phyloP scores from a whole-genome alignment of 176 grass and related monocot genomes.

The Otatea glauca region DNA sequence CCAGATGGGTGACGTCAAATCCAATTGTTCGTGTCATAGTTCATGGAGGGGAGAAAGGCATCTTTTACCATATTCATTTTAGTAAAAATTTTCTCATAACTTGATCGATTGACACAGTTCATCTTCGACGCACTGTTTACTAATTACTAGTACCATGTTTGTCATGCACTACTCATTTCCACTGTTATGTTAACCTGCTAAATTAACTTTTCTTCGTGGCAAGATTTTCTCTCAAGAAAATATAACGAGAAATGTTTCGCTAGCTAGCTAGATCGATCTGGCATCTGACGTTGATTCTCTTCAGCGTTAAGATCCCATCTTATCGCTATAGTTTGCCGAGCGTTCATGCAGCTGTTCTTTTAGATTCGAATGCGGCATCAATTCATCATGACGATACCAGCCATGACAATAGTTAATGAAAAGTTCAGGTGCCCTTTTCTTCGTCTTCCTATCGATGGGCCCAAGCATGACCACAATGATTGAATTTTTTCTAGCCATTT shows the following conservation, averaged over 20 bases:
- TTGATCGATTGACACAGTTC: not conserved
- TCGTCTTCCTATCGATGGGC: not conserved
- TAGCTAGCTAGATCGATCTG: not conserved
- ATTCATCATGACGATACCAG: constrained; percentile 1
- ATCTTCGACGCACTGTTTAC: not conserved
- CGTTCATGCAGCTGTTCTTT: not conserved
- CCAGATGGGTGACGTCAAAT: constrained; percentile 27
- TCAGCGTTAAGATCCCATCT: not conserved
- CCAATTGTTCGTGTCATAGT: not conserved
- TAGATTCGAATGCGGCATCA: not conserved
- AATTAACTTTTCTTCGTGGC: not conserved
- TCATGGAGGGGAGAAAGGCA: not conserved
- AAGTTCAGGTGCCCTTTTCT: constrained; percentile 11
- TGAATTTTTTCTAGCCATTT: not conserved
- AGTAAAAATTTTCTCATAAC: not conserved
- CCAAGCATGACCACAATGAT: constrained; percentile 1
- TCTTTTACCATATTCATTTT: not conserved
- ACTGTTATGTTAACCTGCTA: not conserved
- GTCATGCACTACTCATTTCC: not conserved
- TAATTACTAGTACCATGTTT: not conserved
- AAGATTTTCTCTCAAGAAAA: not conserved
- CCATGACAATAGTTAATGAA: constrained; percentile 21
- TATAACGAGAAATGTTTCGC: not conserved
- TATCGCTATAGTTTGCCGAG: not conserved
- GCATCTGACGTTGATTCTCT: not conserved